These are phyloP conservation scores for Phaffia australis DNA, from an alignment of 768 basidiomycete genomes.

Conservation along the genomic window DNA sequence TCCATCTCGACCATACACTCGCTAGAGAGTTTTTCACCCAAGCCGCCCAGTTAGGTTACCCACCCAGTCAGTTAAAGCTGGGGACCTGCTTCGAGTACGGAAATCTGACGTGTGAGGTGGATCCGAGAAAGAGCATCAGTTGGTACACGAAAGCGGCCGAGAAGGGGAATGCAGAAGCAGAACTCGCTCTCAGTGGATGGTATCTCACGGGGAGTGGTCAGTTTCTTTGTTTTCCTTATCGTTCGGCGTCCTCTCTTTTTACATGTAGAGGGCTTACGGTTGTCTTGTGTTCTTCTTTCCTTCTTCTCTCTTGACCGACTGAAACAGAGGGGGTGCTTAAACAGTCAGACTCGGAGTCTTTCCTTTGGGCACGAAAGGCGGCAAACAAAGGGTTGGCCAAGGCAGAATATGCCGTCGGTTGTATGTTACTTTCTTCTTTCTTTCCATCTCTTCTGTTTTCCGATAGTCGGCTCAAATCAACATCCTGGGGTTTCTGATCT, in stretches of 20 bases:
- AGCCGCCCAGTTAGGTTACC: constrained; percentile 85
- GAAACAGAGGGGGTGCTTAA: constrained; percentile 72
- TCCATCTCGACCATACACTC: constrained; percentile 22
- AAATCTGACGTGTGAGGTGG: constrained; percentile 71
- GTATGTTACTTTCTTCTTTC: constrained; percentile 17
- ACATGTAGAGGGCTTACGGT: too few relatives aligned
- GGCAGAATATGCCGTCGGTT: constrained; percentile 94
- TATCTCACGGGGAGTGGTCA: constrained; percentile 60
- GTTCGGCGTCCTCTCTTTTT: background rate
- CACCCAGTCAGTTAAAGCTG: constrained; percentile 86
- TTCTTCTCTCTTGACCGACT: background rate
- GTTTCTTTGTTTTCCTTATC: constrained; percentile 16
- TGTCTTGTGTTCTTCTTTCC: background rate
- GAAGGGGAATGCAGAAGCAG: constrained; percentile 87
- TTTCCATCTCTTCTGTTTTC: background rate
- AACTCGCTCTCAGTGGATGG: constrained; percentile 94
- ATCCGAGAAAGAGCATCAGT: constrained; percentile 85
- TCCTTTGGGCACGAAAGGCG: constrained; percentile 89
- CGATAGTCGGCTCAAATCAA: background rate
- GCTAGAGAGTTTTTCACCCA: constrained; percentile 79
- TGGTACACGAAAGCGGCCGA: constrained; percentile 99
- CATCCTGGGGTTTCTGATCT: background rate
- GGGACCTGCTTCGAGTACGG: constrained; percentile 95
- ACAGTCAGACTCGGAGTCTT: constrained; percentile 98
- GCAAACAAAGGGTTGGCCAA: constrained; percentile 94